Evolutionary conservation across 495 filamentous ascomycete species (phyloP).

Genomic region (Immersiella caudata): DNA sequence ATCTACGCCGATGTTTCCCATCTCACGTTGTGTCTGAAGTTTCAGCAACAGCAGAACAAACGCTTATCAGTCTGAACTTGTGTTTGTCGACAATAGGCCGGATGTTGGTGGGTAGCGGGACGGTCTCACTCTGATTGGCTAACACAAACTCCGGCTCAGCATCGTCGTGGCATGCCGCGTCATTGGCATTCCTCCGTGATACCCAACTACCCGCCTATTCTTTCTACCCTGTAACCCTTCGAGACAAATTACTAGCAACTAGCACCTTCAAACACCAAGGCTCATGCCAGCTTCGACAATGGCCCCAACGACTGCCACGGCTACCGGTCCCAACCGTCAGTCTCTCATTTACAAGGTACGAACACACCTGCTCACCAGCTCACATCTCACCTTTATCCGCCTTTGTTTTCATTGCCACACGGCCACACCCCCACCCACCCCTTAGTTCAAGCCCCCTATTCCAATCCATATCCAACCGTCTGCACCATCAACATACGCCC

Average conservation of each 20-base stretch:
- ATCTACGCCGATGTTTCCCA: too few species aligned
- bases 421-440: background rate
- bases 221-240: background rate
- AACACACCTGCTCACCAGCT: too few species aligned
- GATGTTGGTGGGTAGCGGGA: background rate
- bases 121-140: background rate
- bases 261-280: too few species aligned
- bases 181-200: background rate
- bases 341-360: slow-evolving; percentile 43
- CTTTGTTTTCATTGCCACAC: slow-evolving; percentile 1
- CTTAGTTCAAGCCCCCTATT: slow-evolving; percentile 7
- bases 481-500: too few species aligned
- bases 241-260: too few species aligned
- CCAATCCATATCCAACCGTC: too few species aligned
- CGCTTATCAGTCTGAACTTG: background rate
- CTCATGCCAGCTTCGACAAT: background rate
- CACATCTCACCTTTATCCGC: background rate
- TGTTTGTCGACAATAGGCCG: background rate
- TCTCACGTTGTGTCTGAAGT: background rate
- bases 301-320: slow-evolving; percentile 11
- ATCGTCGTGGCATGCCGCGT: background rate
- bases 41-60: background rate
- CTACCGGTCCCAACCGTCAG: slow-evolving; percentile 28
- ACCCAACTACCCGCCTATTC: background rate
- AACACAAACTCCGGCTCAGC: background rate